Conservation (phyloP, 345 rosid genomes). For the Turritis glabra region DNA sequence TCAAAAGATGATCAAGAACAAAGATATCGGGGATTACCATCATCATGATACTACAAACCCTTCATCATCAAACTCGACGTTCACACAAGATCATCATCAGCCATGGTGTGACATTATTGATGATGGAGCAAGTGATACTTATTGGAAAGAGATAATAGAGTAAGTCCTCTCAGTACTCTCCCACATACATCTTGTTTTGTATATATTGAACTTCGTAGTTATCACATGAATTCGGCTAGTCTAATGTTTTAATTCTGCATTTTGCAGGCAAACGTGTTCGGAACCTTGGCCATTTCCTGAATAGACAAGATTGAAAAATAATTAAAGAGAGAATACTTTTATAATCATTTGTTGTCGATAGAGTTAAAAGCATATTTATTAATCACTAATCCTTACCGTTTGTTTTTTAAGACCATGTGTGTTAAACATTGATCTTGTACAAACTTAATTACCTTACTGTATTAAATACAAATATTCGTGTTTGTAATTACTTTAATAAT, state of each 20-base stretch:
- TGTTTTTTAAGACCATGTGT: constrained; percentile 7
- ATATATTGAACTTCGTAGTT: background rate
- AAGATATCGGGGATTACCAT: constrained; percentile 14
- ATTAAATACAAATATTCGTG: constrained; percentile 2
- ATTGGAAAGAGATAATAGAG: constrained; percentile 65
- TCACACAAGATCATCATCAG: constrained; percentile 50
- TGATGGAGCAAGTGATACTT: constrained; percentile 54
- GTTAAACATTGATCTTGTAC: constrained; percentile 11
- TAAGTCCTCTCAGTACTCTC: constrained; percentile 33
- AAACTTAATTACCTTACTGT: background rate
- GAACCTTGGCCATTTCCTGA: constrained; percentile 54
- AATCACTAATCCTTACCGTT: background rate
- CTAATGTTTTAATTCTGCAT: background rate
- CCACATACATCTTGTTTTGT: background rate
- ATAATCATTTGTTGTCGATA: constrained; percentile 15
- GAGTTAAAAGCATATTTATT: background rate
- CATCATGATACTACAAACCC: constrained; percentile 45
- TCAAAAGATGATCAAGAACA: constrained; percentile 33
- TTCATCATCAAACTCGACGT: constrained; percentile 48
- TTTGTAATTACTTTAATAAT: background rate
- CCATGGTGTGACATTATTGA: constrained; percentile 44
- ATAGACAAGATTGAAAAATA: constrained; percentile 4
- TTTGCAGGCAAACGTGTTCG: constrained; percentile 55
- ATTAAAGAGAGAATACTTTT: background rate
- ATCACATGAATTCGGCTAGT: background rate